Evolutionary conservation across 164 flowering plant species (phyloP).

Genomic region (Nelumbo lutea): DNA sequence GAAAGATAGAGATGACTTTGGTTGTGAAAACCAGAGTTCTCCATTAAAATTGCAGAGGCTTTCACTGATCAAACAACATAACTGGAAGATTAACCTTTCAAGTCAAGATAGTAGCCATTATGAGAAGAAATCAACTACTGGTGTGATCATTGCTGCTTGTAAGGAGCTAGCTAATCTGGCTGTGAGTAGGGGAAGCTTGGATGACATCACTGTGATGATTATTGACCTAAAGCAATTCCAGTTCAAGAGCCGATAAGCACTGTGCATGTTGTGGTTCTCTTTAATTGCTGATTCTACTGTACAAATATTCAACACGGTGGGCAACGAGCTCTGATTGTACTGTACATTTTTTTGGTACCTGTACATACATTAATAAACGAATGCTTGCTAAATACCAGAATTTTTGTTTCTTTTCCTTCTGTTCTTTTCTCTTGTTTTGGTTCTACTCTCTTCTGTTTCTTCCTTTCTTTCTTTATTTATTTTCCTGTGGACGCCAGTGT

Average conservation of each 20-base stretch:
- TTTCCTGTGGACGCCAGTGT: no score
- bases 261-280: neutral
- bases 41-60: conserved; percentile 36
- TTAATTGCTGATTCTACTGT: conserved; percentile 7
- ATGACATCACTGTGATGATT: conserved; percentile 81
- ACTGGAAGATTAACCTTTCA: conserved; percentile 16
- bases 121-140: conserved; percentile 19
- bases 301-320: neutral
- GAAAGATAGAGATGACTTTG: conserved; percentile 14
- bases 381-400: neutral
- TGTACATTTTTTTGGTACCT: neutral
- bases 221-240: conserved; percentile 54
- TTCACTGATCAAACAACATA: conserved; percentile 31
- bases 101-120: conserved; percentile 19
- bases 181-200: conserved; percentile 59
- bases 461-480: no score
- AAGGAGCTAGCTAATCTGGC: conserved; percentile 68
- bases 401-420: neutral
- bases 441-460: no score
- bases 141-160: conserved; percentile 44
- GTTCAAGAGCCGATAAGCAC: conserved; percentile 17
- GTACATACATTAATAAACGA: no score
- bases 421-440: neutral
- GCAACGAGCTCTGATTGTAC: neutral
- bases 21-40: conserved; percentile 29